These are phyloP conservation scores for Clohesyomyces aquaticus DNA, from an alignment of 495 filamentous ascomycete genomes.

Conservation along the genomic window DNA sequence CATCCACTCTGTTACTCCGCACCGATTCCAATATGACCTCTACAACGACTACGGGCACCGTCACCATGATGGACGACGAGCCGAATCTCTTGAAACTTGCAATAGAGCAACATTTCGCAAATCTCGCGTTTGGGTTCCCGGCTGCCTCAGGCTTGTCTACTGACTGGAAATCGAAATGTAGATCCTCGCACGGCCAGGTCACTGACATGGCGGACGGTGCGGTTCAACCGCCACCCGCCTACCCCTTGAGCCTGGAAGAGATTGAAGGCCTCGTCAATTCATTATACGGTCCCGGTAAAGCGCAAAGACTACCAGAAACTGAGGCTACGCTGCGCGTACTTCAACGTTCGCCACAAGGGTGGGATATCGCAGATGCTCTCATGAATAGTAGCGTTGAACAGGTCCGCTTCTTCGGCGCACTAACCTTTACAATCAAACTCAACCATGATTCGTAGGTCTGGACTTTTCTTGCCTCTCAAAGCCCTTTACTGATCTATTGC, in stretches of 20 bases:
- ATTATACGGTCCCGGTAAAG: conserved; percentile 56
- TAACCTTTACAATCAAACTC: conserved; percentile 90
- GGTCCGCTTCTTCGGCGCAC: conserved; percentile 88
- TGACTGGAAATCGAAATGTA: conserved; percentile 4
- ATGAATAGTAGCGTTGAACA: conserved; percentile 66
- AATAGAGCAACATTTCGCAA: neutral
- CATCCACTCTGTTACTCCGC: neutral
- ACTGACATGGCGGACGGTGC: conserved; percentile 18
- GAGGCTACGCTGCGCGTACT: conserved; percentile 76
- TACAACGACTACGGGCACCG: neutral
- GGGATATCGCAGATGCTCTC: conserved; percentile 79
- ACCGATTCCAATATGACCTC: neutral
- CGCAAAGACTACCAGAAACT: conserved; percentile 64
- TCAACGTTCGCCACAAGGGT: conserved; percentile 78
- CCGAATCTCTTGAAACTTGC: neutral
- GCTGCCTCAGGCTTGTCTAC: neutral
- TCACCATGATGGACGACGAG: neutral
- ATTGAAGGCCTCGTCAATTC: conserved; percentile 35
- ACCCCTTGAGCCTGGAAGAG: conserved; percentile 25
- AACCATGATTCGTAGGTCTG: conserved; percentile 74
- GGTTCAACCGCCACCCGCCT: conserved; percentile 10
- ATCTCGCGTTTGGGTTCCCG: neutral
- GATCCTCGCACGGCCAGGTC: neutral
- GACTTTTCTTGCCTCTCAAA: neutral
- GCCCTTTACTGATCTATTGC: conserved; percentile 31